Evolutionary conservation across 352 stramenopile species (phyloP).

Genomic region (Phytophthora hibernalis): DNA sequence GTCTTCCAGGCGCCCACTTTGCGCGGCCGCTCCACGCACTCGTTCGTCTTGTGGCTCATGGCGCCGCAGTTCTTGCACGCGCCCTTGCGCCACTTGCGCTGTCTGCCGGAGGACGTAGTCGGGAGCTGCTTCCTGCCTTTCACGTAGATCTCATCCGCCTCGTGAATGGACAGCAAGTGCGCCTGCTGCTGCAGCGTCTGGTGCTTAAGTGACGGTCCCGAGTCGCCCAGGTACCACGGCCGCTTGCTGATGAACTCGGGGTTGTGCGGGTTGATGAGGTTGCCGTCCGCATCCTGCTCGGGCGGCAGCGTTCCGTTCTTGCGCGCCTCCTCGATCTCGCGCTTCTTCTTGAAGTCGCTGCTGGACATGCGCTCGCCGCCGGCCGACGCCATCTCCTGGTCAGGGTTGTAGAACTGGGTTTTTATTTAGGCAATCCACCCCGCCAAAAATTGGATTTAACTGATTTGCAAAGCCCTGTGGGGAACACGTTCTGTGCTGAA

Average conservation of each 20-base stretch:
- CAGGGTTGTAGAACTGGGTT: too few relatives aligned
- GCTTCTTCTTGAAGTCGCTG: conserved; percentile 89
- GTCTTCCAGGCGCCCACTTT: conserved; percentile 94
- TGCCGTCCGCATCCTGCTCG: conserved; percentile 91
- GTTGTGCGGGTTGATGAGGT: conserved; percentile 99
- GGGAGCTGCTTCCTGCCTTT: conserved; percentile 43
- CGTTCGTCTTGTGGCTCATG: conserved; percentile 92
- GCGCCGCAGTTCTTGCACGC: conserved; percentile 96
- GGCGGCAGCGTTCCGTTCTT: conserved; percentile 90
- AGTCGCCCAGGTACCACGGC: conserved; percentile 98
- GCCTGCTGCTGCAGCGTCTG: conserved; percentile 93
- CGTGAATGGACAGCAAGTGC: conserved; percentile 90
- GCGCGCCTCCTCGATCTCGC: conserved; percentile 89
- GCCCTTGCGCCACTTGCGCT: conserved; percentile 86
- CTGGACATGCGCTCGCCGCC: conserved; percentile 76
- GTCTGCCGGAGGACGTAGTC: conserved; percentile 13
- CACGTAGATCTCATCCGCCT: conserved; percentile 86
- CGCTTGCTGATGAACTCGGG: conserved; percentile 99
- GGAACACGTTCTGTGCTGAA: too few relatives aligned
- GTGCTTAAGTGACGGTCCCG: conserved; percentile 95
- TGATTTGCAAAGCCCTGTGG: too few relatives aligned
- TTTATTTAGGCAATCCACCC: too few relatives aligned
- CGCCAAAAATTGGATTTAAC: too few relatives aligned
- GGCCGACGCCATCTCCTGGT: conserved; percentile 62
- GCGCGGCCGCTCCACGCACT: conserved; percentile 94